Base-by-base conservation (phyloP, 1,139 yeast species). In the Magnusiomyces clavatus region DNA sequence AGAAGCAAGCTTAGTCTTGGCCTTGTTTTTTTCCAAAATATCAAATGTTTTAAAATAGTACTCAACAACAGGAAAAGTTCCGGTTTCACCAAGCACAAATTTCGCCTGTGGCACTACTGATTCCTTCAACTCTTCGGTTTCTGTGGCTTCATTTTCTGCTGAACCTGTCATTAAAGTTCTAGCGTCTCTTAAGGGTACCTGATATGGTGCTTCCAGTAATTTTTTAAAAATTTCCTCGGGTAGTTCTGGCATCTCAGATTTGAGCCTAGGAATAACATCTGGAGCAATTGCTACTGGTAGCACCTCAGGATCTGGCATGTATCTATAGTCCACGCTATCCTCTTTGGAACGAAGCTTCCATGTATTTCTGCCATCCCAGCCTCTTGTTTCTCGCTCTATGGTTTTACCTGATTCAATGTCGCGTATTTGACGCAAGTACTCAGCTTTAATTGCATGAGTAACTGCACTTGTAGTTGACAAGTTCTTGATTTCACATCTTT, bases 291-390 rank as follows among this genome's bases (percentile, higher is more conserved):
- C 24, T 3, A 90, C 69, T 0, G 71, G 69, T 0, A 94, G 89
- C 24, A 92, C 70, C 64, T 94, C 98, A 1, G 95, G 86, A 64
- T 92, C 98, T 0, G 97, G 97, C 76, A 92, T 84, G 64, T 89
- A 92, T 61, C 97, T 73, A 66, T 92, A 92, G 66, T 92, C 98
- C 6, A 86, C 77, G 0, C 88, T 78, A 48, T 80, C 80, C 65
- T 90, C 97, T 62, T 94, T 92, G 2, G 78, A 73, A 64, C 98
- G 77, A 50, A 83, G 68, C 49, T 78, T 75, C 49, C 77, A 74
- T 0, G 97, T 90, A 4, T 65, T 61, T 11, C 64, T 67, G 1
- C 96, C 97, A 63, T 83, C 82, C 97, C 97, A 92, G 14, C 96
- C 94, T 61, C 97, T 76, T 0, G 99, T 94, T 63, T 90, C 96